Conservation (phyloP, 352 stramenopile species). For the Globisporangium nagaii region DNA sequence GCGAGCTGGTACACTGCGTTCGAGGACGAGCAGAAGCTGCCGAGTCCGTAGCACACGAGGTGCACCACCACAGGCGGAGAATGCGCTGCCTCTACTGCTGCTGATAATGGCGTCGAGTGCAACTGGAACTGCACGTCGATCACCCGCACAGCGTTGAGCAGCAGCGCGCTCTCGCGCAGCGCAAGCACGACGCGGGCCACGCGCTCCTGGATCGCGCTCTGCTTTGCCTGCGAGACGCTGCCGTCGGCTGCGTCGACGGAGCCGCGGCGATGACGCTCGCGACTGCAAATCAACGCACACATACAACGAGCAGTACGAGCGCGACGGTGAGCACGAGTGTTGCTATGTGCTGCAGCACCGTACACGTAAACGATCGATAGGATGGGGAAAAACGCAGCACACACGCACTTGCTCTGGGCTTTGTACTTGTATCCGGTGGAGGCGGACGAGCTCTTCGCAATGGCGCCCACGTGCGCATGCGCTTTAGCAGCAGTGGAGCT, state of each 20-base stretch:
- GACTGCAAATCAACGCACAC: background rate
- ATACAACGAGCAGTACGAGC: background rate
- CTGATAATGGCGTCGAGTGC: too few relatives aligned
- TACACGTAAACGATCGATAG: background rate
- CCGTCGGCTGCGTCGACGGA: background rate
- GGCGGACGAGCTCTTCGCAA: background rate
- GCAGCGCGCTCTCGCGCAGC: slow-evolving; percentile 22
- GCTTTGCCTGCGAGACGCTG: background rate
- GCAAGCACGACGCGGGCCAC: slow-evolving; percentile 28
- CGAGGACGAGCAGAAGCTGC: slow-evolving; percentile 63
- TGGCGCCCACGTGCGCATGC: background rate
- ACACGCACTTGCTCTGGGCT: background rate
- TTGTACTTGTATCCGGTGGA: slow-evolving; percentile 4
- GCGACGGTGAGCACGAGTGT: background rate
- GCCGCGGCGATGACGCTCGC: background rate
- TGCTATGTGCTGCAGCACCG: background rate
- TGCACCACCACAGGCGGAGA: slow-evolving; percentile 9
- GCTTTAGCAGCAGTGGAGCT: background rate
- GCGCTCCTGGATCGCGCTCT: slow-evolving; percentile 29
- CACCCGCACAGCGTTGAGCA: slow-evolving; percentile 19
- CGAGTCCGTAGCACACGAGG: slow-evolving; percentile 66
- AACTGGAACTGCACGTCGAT: slow-evolving; percentile 24
- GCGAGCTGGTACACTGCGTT: slow-evolving; percentile 78
- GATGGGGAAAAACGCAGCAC: background rate
- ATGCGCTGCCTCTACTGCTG: slow-evolving; percentile 4